Conservation (phyloP, 805 yeast genomes). For the Metschnikowia shivogae region DNA sequence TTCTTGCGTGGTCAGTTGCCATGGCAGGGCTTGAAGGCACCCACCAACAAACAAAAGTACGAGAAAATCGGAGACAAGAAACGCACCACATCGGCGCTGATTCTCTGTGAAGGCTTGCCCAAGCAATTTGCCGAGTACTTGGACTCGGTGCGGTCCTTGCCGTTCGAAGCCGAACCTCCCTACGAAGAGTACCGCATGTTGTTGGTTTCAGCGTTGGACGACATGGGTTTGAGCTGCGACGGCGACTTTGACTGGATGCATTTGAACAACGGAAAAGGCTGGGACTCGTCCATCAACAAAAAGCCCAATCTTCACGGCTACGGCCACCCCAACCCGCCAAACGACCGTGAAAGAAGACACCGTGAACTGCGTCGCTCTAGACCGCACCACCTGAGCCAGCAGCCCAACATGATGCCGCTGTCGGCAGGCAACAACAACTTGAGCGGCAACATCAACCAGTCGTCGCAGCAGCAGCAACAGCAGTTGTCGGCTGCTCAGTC, state of each 20-base stretch:
- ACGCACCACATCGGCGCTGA: conserved; percentile 82
- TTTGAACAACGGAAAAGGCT: conserved; percentile 73
- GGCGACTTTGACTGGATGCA: conserved; percentile 80
- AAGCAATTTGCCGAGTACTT: conserved; percentile 71
- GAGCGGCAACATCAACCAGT: conserved; percentile 21
- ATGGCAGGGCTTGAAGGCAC: conserved; percentile 98
- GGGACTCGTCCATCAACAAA: conserved; percentile 73
- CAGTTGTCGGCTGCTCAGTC: conserved; percentile 44
- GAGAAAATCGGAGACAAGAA: conserved; percentile 95
- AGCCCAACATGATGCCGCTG: conserved; percentile 11
- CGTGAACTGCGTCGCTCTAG: conserved; percentile 44
- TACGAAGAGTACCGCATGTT: conserved; percentile 62
- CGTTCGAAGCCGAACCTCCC: conserved; percentile 78
- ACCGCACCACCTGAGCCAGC: conserved; percentile 27
- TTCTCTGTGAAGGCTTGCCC: conserved; percentile 74
- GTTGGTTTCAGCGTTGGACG: conserved; percentile 55
- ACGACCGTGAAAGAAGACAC: conserved; percentile 44
- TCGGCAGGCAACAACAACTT: conserved; percentile 19
- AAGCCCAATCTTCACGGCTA: conserved; percentile 80
- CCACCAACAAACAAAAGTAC: conserved; percentile 93
- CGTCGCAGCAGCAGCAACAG: conserved; percentile 20
- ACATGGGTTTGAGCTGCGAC: conserved; percentile 57
- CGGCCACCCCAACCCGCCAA: conserved; percentile 65
- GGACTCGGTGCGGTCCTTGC: conserved; percentile 60
- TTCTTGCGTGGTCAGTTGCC: conserved; percentile 95